Conservation (phyloP, 352 stramenopile genomes). For the Globisporangium middletonii region DNA sequence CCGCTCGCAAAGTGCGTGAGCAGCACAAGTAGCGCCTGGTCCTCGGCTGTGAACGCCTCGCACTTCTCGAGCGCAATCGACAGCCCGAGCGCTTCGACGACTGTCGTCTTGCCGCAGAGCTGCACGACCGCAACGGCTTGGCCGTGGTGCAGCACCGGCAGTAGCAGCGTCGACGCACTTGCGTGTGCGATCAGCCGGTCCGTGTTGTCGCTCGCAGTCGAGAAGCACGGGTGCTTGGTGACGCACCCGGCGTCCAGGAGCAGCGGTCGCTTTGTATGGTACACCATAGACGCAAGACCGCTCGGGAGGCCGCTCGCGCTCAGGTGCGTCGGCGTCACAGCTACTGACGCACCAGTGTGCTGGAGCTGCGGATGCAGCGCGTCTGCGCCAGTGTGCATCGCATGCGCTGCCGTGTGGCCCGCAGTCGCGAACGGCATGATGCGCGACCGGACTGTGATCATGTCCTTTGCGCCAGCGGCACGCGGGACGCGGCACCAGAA, state of each 20-base stretch:
- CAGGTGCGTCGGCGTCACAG: background rate
- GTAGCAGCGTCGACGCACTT: slow-evolving; percentile 48
- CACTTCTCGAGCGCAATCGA: slow-evolving; percentile 54
- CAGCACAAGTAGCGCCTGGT: slow-evolving; percentile 44
- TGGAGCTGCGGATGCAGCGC: background rate
- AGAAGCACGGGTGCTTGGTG: slow-evolving; percentile 42
- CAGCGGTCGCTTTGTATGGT: slow-evolving; percentile 59
- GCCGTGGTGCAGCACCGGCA: slow-evolving; percentile 39
- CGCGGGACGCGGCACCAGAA: slow-evolving; percentile 66
- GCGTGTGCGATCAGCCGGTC: slow-evolving; percentile 53
- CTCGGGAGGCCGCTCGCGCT: slow-evolving; percentile 17
- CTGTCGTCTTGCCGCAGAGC: slow-evolving; percentile 51
- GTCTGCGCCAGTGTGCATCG: background rate
- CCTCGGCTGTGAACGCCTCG: slow-evolving; percentile 51
- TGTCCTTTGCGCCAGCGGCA: slow-evolving; percentile 13
- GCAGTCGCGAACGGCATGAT: slow-evolving; percentile 25
- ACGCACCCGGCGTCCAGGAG: slow-evolving; percentile 46
- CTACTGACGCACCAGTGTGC: too few relatives aligned
- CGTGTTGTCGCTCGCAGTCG: slow-evolving; percentile 43
- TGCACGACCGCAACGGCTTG: slow-evolving; percentile 49
- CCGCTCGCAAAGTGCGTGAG: slow-evolving; percentile 58
- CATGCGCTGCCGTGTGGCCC: background rate
- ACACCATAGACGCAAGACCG: slow-evolving; percentile 60
- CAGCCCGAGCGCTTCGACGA: slow-evolving; percentile 53
- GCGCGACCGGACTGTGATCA: slow-evolving; percentile 34